These are phyloP conservation scores for Ogataea chonburiensis DNA, from an alignment of 805 yeast species.

Conservation along the genomic window DNA sequence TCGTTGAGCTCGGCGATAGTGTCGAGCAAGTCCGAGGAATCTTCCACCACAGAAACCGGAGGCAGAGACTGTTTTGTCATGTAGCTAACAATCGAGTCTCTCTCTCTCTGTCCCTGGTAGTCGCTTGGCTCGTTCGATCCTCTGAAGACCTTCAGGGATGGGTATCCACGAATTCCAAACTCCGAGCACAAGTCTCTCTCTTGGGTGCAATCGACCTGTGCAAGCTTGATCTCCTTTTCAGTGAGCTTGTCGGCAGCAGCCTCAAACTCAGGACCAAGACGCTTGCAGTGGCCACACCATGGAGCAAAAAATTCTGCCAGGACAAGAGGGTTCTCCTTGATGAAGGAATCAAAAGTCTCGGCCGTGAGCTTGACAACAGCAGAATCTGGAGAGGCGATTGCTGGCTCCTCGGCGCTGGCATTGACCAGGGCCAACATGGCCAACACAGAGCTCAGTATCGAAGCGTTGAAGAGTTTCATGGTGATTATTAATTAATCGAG, in stretches of 20 bases:
- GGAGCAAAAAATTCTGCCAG: slow-evolving; percentile 90
- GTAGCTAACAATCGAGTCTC: slow-evolving; percentile 72
- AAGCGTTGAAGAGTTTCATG: slow-evolving; percentile 42
- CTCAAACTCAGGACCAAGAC: slow-evolving; percentile 75
- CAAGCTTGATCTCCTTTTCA: slow-evolving; percentile 64
- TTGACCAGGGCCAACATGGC: slow-evolving; percentile 34
- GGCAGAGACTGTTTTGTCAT: slow-evolving; percentile 85
- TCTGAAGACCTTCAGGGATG: slow-evolving; percentile 77
- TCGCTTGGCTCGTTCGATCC: slow-evolving; percentile 50
- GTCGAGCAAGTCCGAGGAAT: slow-evolving; percentile 49
- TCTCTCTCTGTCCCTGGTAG: slow-evolving; percentile 82
- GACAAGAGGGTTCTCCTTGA: slow-evolving; percentile 72
- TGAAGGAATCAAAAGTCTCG: slow-evolving; percentile 61
- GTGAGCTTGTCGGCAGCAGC: slow-evolving; percentile 67
- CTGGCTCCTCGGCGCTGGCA: slow-evolving; percentile 46
- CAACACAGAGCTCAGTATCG: slow-evolving; percentile 41
- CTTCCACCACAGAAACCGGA: slow-evolving; percentile 54
- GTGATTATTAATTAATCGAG: slow-evolving; percentile 1
- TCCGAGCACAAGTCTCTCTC: slow-evolving; percentile 68
- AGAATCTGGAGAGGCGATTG: slow-evolving; percentile 76
- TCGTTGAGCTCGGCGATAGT: slow-evolving; percentile 46
- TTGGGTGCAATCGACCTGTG: slow-evolving; percentile 84
- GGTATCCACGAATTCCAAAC: slow-evolving; percentile 76
- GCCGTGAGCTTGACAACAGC: slow-evolving; percentile 81
- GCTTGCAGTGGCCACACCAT: slow-evolving; percentile 98